Base-by-base conservation (phyloP, 306 rosid species). In the Cicer bijugum region DNA sequence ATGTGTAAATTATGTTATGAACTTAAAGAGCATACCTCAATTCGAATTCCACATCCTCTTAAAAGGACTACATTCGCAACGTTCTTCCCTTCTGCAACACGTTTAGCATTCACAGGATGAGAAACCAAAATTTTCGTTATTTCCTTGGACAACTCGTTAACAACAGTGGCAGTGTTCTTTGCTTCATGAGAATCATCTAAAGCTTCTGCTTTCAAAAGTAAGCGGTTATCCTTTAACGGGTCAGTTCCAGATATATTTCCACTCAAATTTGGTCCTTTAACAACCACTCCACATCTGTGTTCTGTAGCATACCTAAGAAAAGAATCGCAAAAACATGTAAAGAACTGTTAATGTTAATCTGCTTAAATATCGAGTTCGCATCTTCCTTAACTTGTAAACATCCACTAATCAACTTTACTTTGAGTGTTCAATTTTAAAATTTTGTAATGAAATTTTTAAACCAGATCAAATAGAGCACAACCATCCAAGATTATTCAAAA, bases 241-340 rank as follows among this genome's bases (percentile, higher is more conserved):
- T 94, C 93, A 43, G 99, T 89, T 81, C 97, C 99, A 4, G 99
- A 94, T 80, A 94, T 91, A 71, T 94, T 94, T 78, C 99, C 97
- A 57, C 97, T 91, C 79, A 94, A 77, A 59, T 69, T 87, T 77
- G 97, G 96, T 75, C 99, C 96, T 85, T 91, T 91, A 39, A 89
- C 96, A 43, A 91, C 99, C 80, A 91, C 97, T 56, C 97, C 99
- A 84, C 97, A 91, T 83, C 99, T 91, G 85, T 94, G 97, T 78
- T 91, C 99, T 23, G 97, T 94, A 62, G 99, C 99, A 86, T 94
- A 94, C 87, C 97, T 93, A 69, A 45, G 71, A 42, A 55, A 81
- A 63, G 39, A 45, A 64, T 71, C 46, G 45, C 2, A 60, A 63
- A 81, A 59, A 45, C 6, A 8, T 42, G 53, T 11, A 58, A 65